Evolutionary conservation across 2,329 filamentous ascomycete genomes (phyloP), one percentile per base, ranked within the genome.

Genomic region (Aspergillus ibericus): DNA sequence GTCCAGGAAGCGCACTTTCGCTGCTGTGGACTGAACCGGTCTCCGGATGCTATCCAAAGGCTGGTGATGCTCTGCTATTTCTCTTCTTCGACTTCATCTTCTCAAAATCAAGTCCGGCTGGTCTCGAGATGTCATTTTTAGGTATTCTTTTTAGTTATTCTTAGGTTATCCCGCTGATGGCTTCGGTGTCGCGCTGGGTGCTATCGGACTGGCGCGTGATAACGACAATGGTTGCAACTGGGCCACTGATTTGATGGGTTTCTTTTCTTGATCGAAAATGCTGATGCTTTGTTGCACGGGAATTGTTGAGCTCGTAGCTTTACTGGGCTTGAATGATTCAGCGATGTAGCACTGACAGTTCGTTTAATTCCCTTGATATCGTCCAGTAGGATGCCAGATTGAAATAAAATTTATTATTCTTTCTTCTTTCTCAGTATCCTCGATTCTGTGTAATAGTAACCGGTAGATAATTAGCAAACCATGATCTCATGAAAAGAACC

Each of bases 1-100:
- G 13, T 67, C 60, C 13, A 69, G 63, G 25, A 74, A 72, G 62
- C 61, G 66, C 5, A 44, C 53, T 18, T 53, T 59, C 35, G 57
- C 53, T 61, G 63, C 59, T 25, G 54, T 42, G 34, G 29, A 58
- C 20, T 65, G 55, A 29, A 18, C 5, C 25, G 27, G 27, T 15
- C 13, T 10, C 7, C 44, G 10, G 27, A 16, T 40, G 36, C 36
- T 18, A 48, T 16, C 8, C 25, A 3, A 48, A 4, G 13, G 12
- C 25, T 32, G 13, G 25, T 29, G 25, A 32, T 27, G 25, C n/a
- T 32, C 5, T 10, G 15, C 13, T 6, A 16, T 29, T n/a, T 53
- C 49, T 32, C 18, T 18, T n/a, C 35, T 32, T 29, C 27, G 12
- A 4, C 13, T 53, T 51, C 35, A 16, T 32, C 29, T 32, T 32